These are phyloP conservation scores for Blastobotrys persicus DNA, from an alignment of 1,139 yeast genomes.

Conservation along the genomic window DNA sequence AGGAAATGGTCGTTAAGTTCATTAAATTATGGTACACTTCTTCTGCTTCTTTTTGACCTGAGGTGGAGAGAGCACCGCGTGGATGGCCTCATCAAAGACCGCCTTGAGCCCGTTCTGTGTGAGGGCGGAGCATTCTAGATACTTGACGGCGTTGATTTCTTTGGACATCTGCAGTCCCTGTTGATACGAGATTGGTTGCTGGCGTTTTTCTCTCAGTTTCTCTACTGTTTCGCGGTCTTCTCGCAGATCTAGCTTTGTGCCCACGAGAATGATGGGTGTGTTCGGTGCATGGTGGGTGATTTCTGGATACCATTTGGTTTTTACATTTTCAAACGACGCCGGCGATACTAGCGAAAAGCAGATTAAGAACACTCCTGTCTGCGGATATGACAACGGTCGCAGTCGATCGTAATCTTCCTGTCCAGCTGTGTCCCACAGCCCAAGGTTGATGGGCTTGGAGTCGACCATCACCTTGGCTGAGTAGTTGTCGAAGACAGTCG, in stretches of 20 bases:
- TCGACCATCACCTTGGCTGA: slow-evolving; percentile 84
- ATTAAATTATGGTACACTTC: slow-evolving; percentile 72
- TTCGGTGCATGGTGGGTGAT: slow-evolving; percentile 83
- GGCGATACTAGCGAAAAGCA: slow-evolving; percentile 88
- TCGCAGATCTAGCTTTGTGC: slow-evolving; percentile 82
- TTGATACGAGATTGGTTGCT: slow-evolving; percentile 57
- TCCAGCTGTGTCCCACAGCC: slow-evolving; percentile 98
- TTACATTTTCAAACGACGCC: slow-evolving; percentile 72
- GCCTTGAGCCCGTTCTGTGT: slow-evolving; percentile 76
- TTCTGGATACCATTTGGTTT: slow-evolving; percentile 78
- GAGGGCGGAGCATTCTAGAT: slow-evolving; percentile 91
- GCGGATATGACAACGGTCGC: slow-evolving; percentile 89
- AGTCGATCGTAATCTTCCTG: slow-evolving; percentile 91
- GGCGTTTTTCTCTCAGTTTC: slow-evolving; percentile 61
- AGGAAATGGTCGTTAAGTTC: slow-evolving; percentile 9
- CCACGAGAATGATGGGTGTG: slow-evolving; percentile 73
- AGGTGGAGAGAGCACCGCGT: slow-evolving; percentile 62
- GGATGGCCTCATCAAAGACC: slow-evolving; percentile 77
- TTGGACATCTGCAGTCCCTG: slow-evolving; percentile 70
- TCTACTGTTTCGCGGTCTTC: slow-evolving; percentile 77
- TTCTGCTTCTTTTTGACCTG: slow-evolving; percentile 38
- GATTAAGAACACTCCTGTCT: slow-evolving; percentile 82
- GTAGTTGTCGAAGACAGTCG: slow-evolving; percentile 89
- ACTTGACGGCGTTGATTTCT: slow-evolving; percentile 66
- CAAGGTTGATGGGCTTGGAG: slow-evolving; percentile 75